A percentile compares a stretch with the other conserved stretches of the same genome.
Evolutionary conservation across 805 yeast genomes (phyloP).

Genomic region (Starmerella bombi): DNA sequence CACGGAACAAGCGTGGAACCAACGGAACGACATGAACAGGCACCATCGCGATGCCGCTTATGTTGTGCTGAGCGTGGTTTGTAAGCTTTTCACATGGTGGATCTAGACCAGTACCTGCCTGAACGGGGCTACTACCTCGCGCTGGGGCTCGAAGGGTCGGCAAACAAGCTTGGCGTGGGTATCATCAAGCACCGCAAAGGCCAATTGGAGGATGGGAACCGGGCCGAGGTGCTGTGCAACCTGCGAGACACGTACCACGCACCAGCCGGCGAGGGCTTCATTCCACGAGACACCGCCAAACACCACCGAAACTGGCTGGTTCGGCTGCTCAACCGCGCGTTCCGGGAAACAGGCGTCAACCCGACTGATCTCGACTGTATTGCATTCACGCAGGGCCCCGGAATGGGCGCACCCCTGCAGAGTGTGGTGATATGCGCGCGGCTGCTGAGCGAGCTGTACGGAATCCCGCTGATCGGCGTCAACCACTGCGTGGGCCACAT

Average conservation of each 20-base stretch:
- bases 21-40: too few relatives aligned
- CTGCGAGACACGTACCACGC: constrained; percentile 89
- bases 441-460: constrained; percentile 66
- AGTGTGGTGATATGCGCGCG: constrained; percentile 88
- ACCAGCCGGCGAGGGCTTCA: constrained; percentile 96
- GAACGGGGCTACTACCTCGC: constrained; percentile 42
- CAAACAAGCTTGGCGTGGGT: constrained; percentile 92
- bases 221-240: constrained; percentile 72
- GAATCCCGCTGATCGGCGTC: constrained; percentile 79
- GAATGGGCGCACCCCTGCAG: constrained; percentile 98
- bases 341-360: constrained; percentile 44
- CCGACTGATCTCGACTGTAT: constrained; percentile 37
- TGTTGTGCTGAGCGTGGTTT: constrained; percentile 19
- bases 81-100: constrained; percentile 26
- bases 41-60: too few relatives aligned
- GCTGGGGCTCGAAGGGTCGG: constrained; percentile 91
- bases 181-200: constrained; percentile 65
- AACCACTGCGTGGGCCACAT: constrained; percentile 97
- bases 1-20: too few relatives aligned
- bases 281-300: constrained; percentile 92
- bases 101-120: constrained; percentile 36
- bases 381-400: constrained; percentile 96
- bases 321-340: constrained; percentile 52
- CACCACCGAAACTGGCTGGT: constrained; percentile 95
- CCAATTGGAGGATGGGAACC: constrained; percentile 39